Base-by-base conservation (phyloP, 1,139 yeast genomes). In the Lodderomyces metapsilosis region DNA sequence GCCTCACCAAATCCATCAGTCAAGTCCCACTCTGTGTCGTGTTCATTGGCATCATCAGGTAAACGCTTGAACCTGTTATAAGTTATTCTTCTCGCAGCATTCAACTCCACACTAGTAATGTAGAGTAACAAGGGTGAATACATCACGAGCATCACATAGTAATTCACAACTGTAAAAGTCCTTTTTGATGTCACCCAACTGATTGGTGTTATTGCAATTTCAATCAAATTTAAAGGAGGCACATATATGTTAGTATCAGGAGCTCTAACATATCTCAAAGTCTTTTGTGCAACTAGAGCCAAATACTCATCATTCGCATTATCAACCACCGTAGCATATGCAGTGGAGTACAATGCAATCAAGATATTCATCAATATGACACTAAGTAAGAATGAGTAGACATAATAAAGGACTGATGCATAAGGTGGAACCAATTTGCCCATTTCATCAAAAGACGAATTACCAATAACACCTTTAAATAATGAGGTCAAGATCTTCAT, bases 201-300 rank as follows among this genome's bases (percentile, higher is more conserved):
- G 2, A 70, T 41, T 7, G 77, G 76, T 30, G 53, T 42, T 10
- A 83, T 57, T 3, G 73, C 38, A 2, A 82, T 39, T 58, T 88
- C 96, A 46, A 88, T 64, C 51, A 88, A 59, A 57, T 88, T 88
- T 48, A 88, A 72, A 6, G 96, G 96, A 5, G 96, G 94, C 23
- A 88, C 91, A 57, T 81, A 88, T 36, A 88, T 86, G 54, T 85
- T 82, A 45, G 81, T 83, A 63, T 88, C 96, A 0, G 96, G 96
- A 0, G 96, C 95, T 51, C 96, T 76, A 41, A 88, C 80, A 56
- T 85, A 88, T 47, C 91, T 73, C 51, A 88, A 74, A 0, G 95
- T 88, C 66, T 88, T 87, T 50, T 85, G 86, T 3, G 96, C 88
- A 50, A 86, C 86, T 43, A 88, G 74, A 0, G 95, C 95, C 69